Percentiles rank a stretch among this genome's conserved stretches.
These are phyloP conservation scores for Tricholomella constricta DNA, from an alignment of 768 basidiomycete genomes.

Conservation along the genomic window DNA sequence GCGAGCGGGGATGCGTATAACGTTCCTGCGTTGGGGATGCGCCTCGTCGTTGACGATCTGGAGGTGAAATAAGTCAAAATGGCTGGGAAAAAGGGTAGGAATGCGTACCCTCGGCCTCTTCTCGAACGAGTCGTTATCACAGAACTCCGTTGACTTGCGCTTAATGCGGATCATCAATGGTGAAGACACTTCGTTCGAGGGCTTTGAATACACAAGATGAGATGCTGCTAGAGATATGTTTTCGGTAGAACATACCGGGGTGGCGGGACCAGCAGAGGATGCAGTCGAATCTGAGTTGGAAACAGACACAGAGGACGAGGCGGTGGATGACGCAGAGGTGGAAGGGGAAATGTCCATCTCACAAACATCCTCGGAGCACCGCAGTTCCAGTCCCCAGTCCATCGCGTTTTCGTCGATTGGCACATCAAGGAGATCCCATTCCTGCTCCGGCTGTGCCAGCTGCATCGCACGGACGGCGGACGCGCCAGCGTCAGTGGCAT, in stretches of 20 bases:
- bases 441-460: slow-evolving; percentile 1
- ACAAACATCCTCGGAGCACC: slow-evolving; percentile 8
- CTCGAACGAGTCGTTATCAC: slow-evolving; percentile 22
- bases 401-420: slow-evolving; percentile 27
- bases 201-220: background rate
- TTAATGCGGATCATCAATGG: slow-evolving; percentile 34
- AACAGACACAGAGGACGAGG: slow-evolving; percentile 12
- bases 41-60: slow-evolving; percentile 20
- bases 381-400: slow-evolving; percentile 23
- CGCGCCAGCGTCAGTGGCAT: slow-evolving; percentile 4
- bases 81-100: background rate
- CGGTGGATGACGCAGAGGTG: slow-evolving; percentile 7
- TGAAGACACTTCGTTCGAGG: slow-evolving; percentile 8
- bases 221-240: background rate
- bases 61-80: background rate
- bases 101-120: slow-evolving; percentile 42
- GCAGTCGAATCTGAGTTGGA: slow-evolving; percentile 18
- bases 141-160: slow-evolving; percentile 36
- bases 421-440: slow-evolving; percentile 25
- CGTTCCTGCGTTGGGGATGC: slow-evolving; percentile 10
- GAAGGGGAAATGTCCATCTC: slow-evolving; percentile 15
- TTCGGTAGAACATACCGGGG: slow-evolving; percentile 28
- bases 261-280: slow-evolving; percentile 27
- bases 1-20: slow-evolving; percentile 19
- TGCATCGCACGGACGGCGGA: slow-evolving; percentile 1